Evolutionary conservation across 495 filamentous ascomycete genomes (phyloP).

Genomic region (Monascus purpureus): DNA sequence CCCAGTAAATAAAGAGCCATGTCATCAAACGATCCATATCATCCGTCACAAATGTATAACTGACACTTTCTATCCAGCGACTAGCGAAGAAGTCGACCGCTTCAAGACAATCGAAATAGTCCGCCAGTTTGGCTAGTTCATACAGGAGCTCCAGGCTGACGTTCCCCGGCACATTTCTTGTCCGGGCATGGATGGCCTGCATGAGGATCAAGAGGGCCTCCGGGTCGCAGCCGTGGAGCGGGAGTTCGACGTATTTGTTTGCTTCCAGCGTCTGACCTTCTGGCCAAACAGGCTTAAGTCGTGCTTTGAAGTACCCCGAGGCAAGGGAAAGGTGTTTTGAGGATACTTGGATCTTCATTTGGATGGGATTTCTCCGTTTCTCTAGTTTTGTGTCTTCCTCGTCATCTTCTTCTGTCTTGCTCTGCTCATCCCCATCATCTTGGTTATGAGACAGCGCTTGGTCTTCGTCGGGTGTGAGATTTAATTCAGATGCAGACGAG

Average conservation of each 20-base stretch:
- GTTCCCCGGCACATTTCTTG: conserved; percentile 20
- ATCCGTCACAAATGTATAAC: no score
- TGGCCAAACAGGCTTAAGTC: conserved; percentile 6
- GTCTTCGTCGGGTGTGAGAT: no score
- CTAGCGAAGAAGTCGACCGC: conserved; percentile 27
- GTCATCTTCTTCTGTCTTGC: no score
- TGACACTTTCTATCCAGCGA: conserved; percentile 28
- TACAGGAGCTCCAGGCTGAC: conserved; percentile 27
- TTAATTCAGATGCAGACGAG: no score
- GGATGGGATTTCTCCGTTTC: neutral
- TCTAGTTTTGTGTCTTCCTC: neutral
- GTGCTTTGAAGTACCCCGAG: conserved; percentile 23
- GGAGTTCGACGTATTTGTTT: conserved; percentile 18
- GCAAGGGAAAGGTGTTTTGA: conserved; percentile 31
- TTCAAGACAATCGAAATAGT: conserved; percentile 33
- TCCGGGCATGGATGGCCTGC: conserved; percentile 32
- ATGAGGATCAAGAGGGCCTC: conserved; percentile 29
- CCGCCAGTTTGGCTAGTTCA: conserved; percentile 31
- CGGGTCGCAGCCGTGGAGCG: conserved; percentile 15
- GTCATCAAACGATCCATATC: no score
- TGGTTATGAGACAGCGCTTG: no score
- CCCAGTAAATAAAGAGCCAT: no score
- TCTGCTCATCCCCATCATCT: no score
- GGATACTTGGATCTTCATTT: conserved; percentile 19
- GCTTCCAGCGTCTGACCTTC: conserved; percentile 9